phyloP scores from a whole-genome alignment of 352 stramenopile species.

The Pythium monospermum region DNA sequence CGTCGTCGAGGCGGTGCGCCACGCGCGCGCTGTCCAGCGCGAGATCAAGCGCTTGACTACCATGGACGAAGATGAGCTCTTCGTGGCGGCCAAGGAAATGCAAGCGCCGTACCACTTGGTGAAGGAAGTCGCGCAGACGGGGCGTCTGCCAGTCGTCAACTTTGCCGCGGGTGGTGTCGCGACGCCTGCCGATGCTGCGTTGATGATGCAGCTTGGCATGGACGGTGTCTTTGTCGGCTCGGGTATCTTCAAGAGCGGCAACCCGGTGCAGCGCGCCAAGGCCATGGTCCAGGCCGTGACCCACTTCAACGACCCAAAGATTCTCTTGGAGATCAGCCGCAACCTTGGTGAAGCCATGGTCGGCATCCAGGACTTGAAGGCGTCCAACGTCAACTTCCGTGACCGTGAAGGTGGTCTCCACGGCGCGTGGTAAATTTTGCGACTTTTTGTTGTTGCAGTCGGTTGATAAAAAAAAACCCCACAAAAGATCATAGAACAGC shows the following conservation, averaged over 20 bases:
- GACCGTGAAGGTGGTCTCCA: slow-evolving; percentile 92
- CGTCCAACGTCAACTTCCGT: slow-evolving; percentile 95
- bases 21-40: slow-evolving; percentile 90
- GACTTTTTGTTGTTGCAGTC: no score
- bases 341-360: slow-evolving; percentile 97
- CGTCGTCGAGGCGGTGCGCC: slow-evolving; percentile 96
- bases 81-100: slow-evolving; percentile 96
- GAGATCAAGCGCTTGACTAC: slow-evolving; percentile 89
- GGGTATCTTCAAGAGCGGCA: slow-evolving; percentile 97
- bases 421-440: slow-evolving; percentile 48
- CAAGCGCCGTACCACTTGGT: slow-evolving; percentile 92
- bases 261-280: slow-evolving; percentile 91
- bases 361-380: slow-evolving; percentile 95
- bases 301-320: slow-evolving; percentile 97
- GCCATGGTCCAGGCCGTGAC: slow-evolving; percentile 97
- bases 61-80: slow-evolving; percentile 97
- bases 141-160: slow-evolving; percentile 95
- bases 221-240: slow-evolving; percentile 98
- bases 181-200: slow-evolving; percentile 94
- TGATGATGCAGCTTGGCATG: slow-evolving; percentile 99
- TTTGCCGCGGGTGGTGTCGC: slow-evolving; percentile 98
- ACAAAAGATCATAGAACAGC: no score
- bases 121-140: slow-evolving; percentile 90
- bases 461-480: no score
- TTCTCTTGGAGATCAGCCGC: slow-evolving; percentile 95